phyloP scores from a whole-genome alignment of 495 filamentous ascomycete genomes.

The Aspergillus ostianus region DNA sequence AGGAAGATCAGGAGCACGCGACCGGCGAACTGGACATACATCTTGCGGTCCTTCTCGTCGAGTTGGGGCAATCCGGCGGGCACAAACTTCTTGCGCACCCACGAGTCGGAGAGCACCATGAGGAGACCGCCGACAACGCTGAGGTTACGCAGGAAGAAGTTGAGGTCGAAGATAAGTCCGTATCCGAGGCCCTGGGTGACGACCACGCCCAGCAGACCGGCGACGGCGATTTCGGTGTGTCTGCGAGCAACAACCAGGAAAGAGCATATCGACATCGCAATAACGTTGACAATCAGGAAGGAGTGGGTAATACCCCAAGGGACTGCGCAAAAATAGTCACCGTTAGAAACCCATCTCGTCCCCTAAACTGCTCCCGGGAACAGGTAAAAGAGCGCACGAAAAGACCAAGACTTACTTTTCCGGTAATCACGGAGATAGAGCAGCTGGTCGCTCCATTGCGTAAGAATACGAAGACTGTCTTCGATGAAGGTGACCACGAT shows the following conservation, averaged over 20 bases:
- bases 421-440: constrained; percentile 90
- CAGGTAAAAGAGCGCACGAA: constrained; percentile 8
- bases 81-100: constrained; percentile 95
- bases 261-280: constrained; percentile 84
- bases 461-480: constrained; percentile 92
- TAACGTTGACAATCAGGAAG: constrained; percentile 87
- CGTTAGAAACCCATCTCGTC: constrained; percentile 4
- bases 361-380: neutral
- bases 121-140: constrained; percentile 94
- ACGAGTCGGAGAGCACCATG: constrained; percentile 97
- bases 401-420: constrained; percentile 63
- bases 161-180: constrained; percentile 97
- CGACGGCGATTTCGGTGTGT: constrained; percentile 88
- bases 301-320: constrained; percentile 86
- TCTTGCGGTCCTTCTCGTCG: constrained; percentile 98
- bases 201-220: constrained; percentile 84
- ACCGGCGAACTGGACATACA: constrained; percentile 98
- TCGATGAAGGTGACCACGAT: constrained; percentile 99
- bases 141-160: constrained; percentile 99
- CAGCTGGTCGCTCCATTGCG: constrained; percentile 97
- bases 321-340: constrained; percentile 50
- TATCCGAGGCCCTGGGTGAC: constrained; percentile 96
- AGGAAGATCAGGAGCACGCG: constrained; percentile 96
- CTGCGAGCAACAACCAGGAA: constrained; percentile 85
- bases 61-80: constrained; percentile 91